These are phyloP conservation scores for Monosporozyma siamensis DNA, from an alignment of 805 yeast genomes.

Conservation along the genomic window DNA sequence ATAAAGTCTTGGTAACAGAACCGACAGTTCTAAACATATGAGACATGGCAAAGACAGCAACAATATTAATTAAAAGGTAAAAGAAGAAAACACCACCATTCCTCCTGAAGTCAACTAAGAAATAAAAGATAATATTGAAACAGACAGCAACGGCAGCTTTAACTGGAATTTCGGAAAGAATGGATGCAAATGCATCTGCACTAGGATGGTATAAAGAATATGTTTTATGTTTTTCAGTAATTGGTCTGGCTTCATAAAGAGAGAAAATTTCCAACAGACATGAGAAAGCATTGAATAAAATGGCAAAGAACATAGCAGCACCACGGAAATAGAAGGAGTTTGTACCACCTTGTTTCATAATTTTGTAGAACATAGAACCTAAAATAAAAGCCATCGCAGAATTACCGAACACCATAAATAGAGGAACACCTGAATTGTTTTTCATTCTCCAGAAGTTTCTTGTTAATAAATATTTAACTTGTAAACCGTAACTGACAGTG, in stretches of 20 bases:
- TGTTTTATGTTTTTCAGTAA: constrained; percentile 49
- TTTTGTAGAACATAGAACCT: constrained; percentile 50
- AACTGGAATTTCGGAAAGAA: constrained; percentile 42
- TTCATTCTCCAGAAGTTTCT: constrained; percentile 42
- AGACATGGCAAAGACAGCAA: constrained; percentile 44
- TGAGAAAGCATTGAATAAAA: constrained; percentile 53
- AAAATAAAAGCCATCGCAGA: constrained; percentile 46
- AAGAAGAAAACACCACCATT: constrained; percentile 47
- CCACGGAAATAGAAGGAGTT: constrained; percentile 46
- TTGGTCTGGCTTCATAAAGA: constrained; percentile 45
- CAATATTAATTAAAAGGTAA: constrained; percentile 36
- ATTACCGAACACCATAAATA: constrained; percentile 38
- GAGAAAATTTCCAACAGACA: constrained; percentile 50
- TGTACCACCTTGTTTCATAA: constrained; percentile 32
- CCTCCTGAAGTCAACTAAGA: constrained; percentile 45
- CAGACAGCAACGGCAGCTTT: constrained; percentile 36
- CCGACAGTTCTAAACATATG: constrained; percentile 48
- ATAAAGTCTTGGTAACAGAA: constrained; percentile 37
- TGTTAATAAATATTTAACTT: constrained; percentile 37
- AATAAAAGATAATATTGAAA: constrained; percentile 44
- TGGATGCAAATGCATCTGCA: constrained; percentile 49
- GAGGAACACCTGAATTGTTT: constrained; percentile 42
- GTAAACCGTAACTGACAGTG: constrained; percentile 44
- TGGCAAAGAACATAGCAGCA: constrained; percentile 60
- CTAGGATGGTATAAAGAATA: constrained; percentile 52